phyloP scores from a whole-genome alignment of 495 filamentous ascomycete genomes.

The Parathielavia hyrcaniae region DNA sequence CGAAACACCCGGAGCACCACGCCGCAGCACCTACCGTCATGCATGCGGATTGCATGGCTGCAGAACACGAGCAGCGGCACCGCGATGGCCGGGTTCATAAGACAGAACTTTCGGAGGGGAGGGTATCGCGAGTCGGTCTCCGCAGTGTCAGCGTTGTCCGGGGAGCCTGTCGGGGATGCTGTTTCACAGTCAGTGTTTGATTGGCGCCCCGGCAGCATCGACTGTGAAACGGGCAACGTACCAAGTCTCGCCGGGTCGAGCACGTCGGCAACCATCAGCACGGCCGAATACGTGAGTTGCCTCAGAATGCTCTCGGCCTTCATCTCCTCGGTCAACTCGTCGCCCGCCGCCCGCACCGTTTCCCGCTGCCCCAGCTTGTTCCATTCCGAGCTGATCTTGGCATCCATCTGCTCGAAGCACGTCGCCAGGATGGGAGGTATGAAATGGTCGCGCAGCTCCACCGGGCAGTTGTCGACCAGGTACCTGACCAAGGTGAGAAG shows the following conservation, averaged over 20 bases:
- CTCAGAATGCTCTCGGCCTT: constrained; percentile 93
- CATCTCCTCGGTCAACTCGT: constrained; percentile 88
- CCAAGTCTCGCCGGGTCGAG: constrained; percentile 63
- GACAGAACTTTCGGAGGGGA: constrained; percentile 69
- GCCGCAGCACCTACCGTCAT: constrained; percentile 80
- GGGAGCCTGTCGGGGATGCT: background rate
- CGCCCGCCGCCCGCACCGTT: constrained; percentile 49
- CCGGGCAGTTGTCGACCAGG: constrained; percentile 85
- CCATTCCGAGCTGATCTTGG: constrained; percentile 84
- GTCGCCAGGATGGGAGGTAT: constrained; percentile 76
- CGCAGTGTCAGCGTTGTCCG: constrained; percentile 6
- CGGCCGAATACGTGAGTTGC: constrained; percentile 85
- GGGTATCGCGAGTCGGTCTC: constrained; percentile 29
- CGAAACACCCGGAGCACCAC: constrained; percentile 78
- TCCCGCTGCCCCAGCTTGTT: constrained; percentile 56
- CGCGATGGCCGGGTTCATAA: constrained; percentile 69
- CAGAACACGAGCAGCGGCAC: constrained; percentile 87
- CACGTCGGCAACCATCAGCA: constrained; percentile 81
- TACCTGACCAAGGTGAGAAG: constrained; percentile 79
- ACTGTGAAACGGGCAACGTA: constrained; percentile 31
- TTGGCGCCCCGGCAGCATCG: background rate
- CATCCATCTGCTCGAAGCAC: constrained; percentile 79
- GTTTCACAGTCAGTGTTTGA: constrained; percentile 16
- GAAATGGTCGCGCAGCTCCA: constrained; percentile 68
- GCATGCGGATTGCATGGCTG: constrained; percentile 82